Evolutionary conservation across 1,284 basidiomycete genomes (phyloP), one percentile per base, ranked within the genome.

Genomic region (Rhodotorula sp.): DNA sequence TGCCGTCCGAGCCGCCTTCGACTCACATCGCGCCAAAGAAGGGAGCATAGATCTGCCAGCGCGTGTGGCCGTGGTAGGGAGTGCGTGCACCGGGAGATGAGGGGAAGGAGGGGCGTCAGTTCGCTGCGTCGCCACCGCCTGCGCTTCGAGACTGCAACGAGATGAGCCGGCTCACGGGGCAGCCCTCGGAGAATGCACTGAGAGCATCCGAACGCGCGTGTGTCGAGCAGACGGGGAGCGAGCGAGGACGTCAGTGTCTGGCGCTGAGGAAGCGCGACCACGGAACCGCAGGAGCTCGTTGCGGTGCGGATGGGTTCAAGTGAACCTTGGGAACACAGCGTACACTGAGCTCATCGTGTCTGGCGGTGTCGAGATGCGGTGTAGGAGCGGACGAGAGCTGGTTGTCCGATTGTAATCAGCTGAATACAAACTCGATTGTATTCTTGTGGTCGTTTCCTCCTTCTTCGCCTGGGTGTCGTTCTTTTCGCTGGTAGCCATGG

Each of bases 11-110:
- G 83, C 90, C 80, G 36, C n/a, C 11, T 0, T 3, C 19, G 15
- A 55, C 64, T 77, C 91, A 91, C 92, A 96, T 92, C 69, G 91
- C 91, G 79, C 93, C 91, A 79, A 98, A 98, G 86, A 98, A 97
- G 78, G 95, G 94, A 36, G 71, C 62, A 47, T 73, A 73, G 62
- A 73, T 69, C 67, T 65, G 65, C 4, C 3, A 22, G 24, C 13
- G 20, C 4, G 9, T 9, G 17, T 17, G 10, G 5, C 17, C 27
- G 54, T 20, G 46, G 6, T 15, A 44, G n/a, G 36, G 24, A 46
- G 52, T n/a, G 59, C 27, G 59, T 13, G 19, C 39, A 36, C 39
- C 24, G 30, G 32, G 29, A 27, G 9, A 9, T 39, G 2, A 48
- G 27, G 34, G 34, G n/a, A 39, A 46, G 32, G 32, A 27, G 32